Evolutionary conservation across 2,329 filamentous ascomycete species (phyloP), one percentile per base, ranked within the genome.

Genomic region (Claviceps arundinis): DNA sequence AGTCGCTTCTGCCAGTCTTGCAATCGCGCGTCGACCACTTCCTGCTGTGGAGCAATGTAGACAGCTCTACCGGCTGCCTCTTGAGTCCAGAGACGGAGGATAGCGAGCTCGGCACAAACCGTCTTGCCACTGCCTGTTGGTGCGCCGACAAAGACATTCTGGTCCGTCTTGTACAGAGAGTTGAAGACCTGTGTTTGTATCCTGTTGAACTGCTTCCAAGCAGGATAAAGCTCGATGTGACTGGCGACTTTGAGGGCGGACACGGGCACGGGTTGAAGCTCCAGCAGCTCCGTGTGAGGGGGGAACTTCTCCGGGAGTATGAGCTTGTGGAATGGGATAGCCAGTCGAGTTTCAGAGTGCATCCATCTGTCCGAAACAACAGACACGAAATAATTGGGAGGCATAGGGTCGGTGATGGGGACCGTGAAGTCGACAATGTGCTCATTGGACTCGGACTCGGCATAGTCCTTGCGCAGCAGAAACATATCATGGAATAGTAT

Each of bases 161-260:
- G 89, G 64, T 97, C 87, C 0, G 87, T 86, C 47, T 86, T 84
- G 65, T 88, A 97, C 0, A 98, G 73, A 1, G 90, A 89, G 64
- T 95, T 95, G 74, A 97, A 98, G 0, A 89, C 88, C 65, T 98
- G 93, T 0, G 93, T 96, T 68, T 98, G 94, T 13, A 98, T 87
- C 66, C 93, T 93, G 73, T 98, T 98, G 75, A 98, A 98, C 56
- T 87, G 82, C 52, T 82, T 78, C 82, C 89, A 94, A 34, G 85
- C 75, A 3, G 87, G 82, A 64, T 96, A 98, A 19, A 98, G 71
- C 24, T 79, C 77, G 54, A 85, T 78, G 61, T 87, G 95, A 56
- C 95, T 89, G 56, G 87, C 82, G 19, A 80, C 79, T 75, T 97
- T 97, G 52, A 98, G 71, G 1, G 91, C 90, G 45, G 89, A 82